A percentile compares a stretch with the other conserved stretches of the same genome.
Conservation (phyloP, 1,139 yeast genomes). For the Lodderomyces theae region DNA sequence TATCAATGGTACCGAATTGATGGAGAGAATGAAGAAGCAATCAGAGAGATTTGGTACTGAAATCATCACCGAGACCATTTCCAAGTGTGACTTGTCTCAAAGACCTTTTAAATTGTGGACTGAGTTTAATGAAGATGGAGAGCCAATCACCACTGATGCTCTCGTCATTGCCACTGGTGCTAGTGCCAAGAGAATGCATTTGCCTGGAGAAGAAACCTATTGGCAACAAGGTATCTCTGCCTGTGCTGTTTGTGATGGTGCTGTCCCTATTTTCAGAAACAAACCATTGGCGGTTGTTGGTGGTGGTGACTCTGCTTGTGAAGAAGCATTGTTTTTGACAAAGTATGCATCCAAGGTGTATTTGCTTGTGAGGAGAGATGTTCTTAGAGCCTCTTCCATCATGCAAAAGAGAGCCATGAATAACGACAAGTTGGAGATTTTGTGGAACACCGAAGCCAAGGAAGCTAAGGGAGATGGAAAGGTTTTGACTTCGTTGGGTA, state of each 20-base stretch:
- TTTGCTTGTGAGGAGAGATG: conserved; percentile 90
- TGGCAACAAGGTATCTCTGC: conserved; percentile 99
- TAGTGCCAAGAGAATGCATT: conserved; percentile 86
- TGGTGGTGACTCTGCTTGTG: conserved; percentile 99
- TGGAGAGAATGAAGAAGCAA: conserved; percentile 93
- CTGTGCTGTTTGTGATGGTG: conserved; percentile 99
- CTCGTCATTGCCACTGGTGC: conserved; percentile 96
- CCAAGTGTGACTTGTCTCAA: conserved; percentile 81
- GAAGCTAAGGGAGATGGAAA: conserved; percentile 95
- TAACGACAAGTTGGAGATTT: conserved; percentile 85
- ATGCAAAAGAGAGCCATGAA: conserved; percentile 90
- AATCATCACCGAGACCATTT: conserved; percentile 88
- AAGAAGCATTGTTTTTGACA: conserved; percentile 94
- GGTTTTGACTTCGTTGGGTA: conserved; percentile 54
- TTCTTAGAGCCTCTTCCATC: conserved; percentile 88
- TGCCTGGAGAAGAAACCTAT: conserved; percentile 96
- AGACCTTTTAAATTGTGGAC: conserved; percentile 97
- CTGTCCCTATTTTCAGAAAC: conserved; percentile 96
- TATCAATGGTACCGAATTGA: conserved; percentile 80
- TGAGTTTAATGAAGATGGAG: conserved; percentile 86
- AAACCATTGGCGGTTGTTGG: conserved; percentile 96
- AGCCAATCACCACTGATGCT: conserved; percentile 90
- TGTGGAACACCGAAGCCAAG: conserved; percentile 80
- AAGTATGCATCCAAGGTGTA: conserved; percentile 95
- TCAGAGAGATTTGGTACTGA: conserved; percentile 86